These are phyloP conservation scores for Volvox carteri DNA, from an alignment of 163 green algal genomes.

Conservation along the genomic window DNA sequence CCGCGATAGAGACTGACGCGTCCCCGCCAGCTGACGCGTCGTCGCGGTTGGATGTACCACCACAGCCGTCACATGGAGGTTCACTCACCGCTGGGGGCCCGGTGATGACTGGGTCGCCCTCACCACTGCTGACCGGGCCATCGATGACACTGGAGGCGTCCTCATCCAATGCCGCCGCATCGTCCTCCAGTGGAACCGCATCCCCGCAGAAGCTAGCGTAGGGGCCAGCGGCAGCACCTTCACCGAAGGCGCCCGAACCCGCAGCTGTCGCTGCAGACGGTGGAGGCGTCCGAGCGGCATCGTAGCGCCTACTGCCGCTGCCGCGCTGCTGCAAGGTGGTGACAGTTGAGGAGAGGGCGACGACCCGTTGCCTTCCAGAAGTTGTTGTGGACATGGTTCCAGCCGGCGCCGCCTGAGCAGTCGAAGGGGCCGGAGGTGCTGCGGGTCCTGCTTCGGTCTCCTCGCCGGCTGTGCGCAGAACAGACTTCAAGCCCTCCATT, in stretches of 20 bases:
- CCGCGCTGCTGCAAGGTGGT: neutral
- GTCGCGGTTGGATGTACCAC: neutral
- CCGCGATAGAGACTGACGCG: slow-evolving; percentile 1
- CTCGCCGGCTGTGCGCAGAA: slow-evolving; percentile 1
- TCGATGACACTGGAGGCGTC: slow-evolving; percentile 43
- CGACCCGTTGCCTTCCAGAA: slow-evolving; percentile 2
- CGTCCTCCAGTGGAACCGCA: neutral
- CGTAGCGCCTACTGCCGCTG: slow-evolving; percentile 29
- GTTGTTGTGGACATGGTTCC: too few relatives aligned
- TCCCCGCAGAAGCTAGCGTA: slow-evolving; percentile 31
- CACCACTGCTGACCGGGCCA: slow-evolving; percentile 43
- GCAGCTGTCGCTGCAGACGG: neutral
- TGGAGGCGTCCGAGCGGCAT: too few relatives aligned
- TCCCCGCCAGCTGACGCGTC: neutral
- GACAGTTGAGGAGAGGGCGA: neutral
- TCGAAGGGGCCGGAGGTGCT: neutral
- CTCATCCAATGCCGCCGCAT: neutral
- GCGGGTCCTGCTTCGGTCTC: neutral
- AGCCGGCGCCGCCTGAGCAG: neutral
- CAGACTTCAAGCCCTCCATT: slow-evolving; percentile 25
- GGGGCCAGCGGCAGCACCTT: neutral
- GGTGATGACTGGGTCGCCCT: neutral
- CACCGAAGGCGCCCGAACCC: neutral
- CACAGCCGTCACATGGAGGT: too few relatives aligned
- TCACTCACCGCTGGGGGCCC: neutral